Percentiles rank a stretch among this genome's conserved stretches.
phyloP scores from a whole-genome alignment of 176 grass and related monocot genomes.

The Microstegium vimineum region DNA sequence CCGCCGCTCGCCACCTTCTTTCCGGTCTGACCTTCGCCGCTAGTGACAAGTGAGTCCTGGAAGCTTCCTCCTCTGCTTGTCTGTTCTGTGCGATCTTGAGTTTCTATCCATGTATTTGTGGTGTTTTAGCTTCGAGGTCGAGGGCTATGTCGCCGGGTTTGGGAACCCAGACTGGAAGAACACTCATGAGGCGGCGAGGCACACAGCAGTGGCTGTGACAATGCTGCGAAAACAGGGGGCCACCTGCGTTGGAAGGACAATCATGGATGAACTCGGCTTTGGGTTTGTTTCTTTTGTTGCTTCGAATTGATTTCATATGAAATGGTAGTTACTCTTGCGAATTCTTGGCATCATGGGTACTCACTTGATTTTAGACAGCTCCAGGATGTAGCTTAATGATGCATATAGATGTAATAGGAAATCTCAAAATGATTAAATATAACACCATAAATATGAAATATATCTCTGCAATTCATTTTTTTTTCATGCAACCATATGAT shows the following conservation, averaged over 20 bases:
- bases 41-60: slow-evolving; percentile 70
- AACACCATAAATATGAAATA: neutral
- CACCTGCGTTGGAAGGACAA: slow-evolving; percentile 69
- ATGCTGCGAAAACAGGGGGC: slow-evolving; percentile 69
- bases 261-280: slow-evolving; percentile 90
- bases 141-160: slow-evolving; percentile 76
- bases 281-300: slow-evolving; percentile 46
- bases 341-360: neutral
- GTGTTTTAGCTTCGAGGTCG: slow-evolving; percentile 73
- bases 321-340: neutral
- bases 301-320: slow-evolving; percentile 18
- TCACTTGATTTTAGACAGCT: neutral
- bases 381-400: neutral
- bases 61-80: neutral
- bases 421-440: neutral
- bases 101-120: neutral
- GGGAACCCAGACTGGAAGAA: slow-evolving; percentile 96
- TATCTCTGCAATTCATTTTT: neutral
- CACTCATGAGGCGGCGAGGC: slow-evolving; percentile 51
- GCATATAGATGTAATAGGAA: slow-evolving; percentile 6
- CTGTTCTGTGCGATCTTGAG: neutral
- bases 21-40: slow-evolving; percentile 68
- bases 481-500: neutral
- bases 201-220: slow-evolving; percentile 56
- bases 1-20: slow-evolving; percentile 52